Conservation (phyloP, 176 grass and related monocot species). For the Triticum monococcum region DNA sequence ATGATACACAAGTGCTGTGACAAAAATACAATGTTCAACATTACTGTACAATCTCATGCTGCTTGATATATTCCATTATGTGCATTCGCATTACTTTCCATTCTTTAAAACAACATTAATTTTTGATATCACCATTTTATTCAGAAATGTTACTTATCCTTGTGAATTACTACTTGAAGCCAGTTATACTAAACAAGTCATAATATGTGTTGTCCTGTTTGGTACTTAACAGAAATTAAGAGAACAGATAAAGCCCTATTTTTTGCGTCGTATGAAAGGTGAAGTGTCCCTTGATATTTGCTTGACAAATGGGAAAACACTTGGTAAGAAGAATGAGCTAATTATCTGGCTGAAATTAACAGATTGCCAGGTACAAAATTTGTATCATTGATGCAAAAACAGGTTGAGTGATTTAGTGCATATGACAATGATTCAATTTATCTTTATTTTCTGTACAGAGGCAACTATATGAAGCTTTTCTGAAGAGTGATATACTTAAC, state of each 20-base stretch:
- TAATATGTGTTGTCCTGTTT: conserved; percentile 21
- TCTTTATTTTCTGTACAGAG: conserved; percentile 54
- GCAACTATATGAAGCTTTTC: conserved; percentile 89
- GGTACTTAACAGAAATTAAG: conserved; percentile 55
- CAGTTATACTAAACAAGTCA: conserved; percentile 3
- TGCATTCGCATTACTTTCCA: not conserved
- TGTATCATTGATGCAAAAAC: not conserved
- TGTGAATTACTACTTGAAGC: not conserved
- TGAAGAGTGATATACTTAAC: conserved; percentile 39
- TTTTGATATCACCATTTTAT: not conserved
- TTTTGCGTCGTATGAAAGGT: conserved; percentile 74
- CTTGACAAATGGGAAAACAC: conserved; percentile 10
- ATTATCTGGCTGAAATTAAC: conserved; percentile 92
- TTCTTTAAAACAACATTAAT: no score
- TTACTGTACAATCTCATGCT: not conserved
- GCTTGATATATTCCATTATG: not conserved
- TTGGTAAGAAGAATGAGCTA: conserved; percentile 71
- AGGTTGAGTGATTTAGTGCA: not conserved
- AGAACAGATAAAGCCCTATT: conserved; percentile 73
- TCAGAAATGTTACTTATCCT: not conserved
- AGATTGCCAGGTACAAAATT: conserved; percentile 54
- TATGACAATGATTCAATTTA: not conserved
- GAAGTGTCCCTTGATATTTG: conserved; percentile 61
- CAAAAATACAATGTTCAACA: conserved; percentile 1
- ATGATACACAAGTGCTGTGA: not conserved